Evolutionary conservation across 768 basidiomycete species (phyloP).

Genomic region (Lentinus brumalis): DNA sequence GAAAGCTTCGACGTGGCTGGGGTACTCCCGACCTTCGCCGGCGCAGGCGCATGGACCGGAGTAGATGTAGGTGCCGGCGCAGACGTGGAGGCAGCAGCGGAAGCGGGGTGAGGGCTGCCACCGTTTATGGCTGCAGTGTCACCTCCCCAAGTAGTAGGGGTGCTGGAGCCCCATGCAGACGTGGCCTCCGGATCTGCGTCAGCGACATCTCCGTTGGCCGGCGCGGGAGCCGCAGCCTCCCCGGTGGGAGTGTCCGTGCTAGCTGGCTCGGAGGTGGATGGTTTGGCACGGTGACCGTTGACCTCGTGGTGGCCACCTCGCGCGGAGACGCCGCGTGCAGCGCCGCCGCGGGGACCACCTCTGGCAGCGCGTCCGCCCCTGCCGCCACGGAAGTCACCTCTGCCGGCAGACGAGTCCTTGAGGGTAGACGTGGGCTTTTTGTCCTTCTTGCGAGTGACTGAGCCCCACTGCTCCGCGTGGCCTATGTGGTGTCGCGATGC

Average conservation of each 20-base stretch:
- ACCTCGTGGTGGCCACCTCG: constrained; percentile 49
- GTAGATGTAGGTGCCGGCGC: constrained; percentile 35
- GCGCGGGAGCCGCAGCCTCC: constrained; percentile 32
- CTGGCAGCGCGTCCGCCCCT: constrained; percentile 67
- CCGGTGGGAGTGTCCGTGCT: constrained; percentile 19
- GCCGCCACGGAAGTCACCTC: constrained; percentile 61
- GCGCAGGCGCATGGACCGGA: constrained; percentile 23
- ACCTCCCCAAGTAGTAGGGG: constrained; percentile 32
- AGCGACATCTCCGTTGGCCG: constrained; percentile 27
- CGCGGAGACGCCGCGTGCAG: constrained; percentile 43
- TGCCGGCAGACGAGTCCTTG: constrained; percentile 52
- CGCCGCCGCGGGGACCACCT: constrained; percentile 46
- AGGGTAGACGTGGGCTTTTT: constrained; percentile 60
- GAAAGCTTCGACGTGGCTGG: constrained; percentile 79
- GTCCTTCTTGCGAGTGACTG: constrained; percentile 86
- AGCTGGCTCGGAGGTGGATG: constrained; percentile 28
- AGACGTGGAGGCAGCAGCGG: constrained; percentile 33
- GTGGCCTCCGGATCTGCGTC: constrained; percentile 35
- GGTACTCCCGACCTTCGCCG: constrained; percentile 43
- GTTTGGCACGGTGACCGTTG: constrained; percentile 39
- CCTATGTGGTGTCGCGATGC: constrained; percentile 43
- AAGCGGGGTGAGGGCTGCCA: constrained; percentile 27
- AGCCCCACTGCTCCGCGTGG: constrained; percentile 77
- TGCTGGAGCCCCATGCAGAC: constrained; percentile 31
- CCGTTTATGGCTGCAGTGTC: constrained; percentile 31